Base-by-base conservation (phyloP, 805 yeast species). In the Metschnikowia cubensis region DNA sequence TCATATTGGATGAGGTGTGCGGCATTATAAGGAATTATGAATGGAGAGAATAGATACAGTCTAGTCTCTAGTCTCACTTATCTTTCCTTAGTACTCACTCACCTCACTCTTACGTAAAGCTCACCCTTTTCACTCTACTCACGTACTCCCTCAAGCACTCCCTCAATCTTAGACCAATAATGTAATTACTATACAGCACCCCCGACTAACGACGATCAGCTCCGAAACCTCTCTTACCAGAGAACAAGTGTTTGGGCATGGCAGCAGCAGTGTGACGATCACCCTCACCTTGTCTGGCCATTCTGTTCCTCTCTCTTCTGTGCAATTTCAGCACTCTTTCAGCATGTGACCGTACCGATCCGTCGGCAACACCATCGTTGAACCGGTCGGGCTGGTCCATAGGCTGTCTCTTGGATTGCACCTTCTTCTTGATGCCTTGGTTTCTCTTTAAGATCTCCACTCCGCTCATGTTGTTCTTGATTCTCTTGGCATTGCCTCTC, bases 211-310 rank as follows among this genome's bases (percentile, higher is more conserved):
- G 92, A 74, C 87, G 81, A 70, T 89, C 96, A 56, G 89, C 86
- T 70, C 97, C 97, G 63, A 82, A 83, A 77, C 97, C 96, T 75
- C 99, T 84, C 81, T 94, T 94, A 74, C 99, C 99, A 62, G 89
- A 75, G 77, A 86, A 87, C 80, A 94, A 78, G 74, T 94, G 99
- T 77, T 91, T 92, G 56, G 97, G 96, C 74, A 88, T 71, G 54
- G 88, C 75, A 47, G 87, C 94, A 48, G 90, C 81, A 50, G 82
- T 76, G 69, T 89, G 96, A 72, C 98, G 85, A 74, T 94, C 99
- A 65, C 88, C 87, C 76, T 94, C 99, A 76, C 98, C 97, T 58
- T 83, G 87, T 72, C 96, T 84, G 39, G 97, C 97, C 64, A 77
- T 71, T 76, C 91, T 85, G 74, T 91, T 89, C 76, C 98, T 84